Evolutionary conservation across 352 stramenopile genomes (phyloP).

Genomic region (Globisporangium perplexum): DNA sequence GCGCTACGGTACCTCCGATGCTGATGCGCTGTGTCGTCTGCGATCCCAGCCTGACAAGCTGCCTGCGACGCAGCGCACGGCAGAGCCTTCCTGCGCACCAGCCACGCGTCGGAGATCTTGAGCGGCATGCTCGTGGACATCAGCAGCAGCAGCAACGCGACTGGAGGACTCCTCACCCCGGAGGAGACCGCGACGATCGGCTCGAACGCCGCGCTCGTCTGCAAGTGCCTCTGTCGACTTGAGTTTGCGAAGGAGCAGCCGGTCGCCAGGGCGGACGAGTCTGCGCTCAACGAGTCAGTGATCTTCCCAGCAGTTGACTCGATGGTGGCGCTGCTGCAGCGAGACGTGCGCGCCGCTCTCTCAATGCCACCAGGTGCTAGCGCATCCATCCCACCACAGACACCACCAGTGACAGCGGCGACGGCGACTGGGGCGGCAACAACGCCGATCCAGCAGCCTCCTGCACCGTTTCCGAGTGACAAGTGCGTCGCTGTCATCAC

Average conservation of each 20-base stretch:
- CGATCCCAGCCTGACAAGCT: not conserved
- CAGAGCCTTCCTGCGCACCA: conserved; percentile 4
- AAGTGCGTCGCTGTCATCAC: conserved; percentile 31
- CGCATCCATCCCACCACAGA: too few species aligned
- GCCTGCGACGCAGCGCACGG: conserved; percentile 14
- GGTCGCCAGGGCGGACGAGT: not conserved
- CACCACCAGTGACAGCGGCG: conserved; percentile 16
- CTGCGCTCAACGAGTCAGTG: conserved; percentile 2
- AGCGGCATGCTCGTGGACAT: conserved; percentile 13
- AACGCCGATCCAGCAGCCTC: conserved; percentile 7
- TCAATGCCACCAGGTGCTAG: conserved; percentile 4
- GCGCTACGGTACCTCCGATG: conserved; percentile 24
- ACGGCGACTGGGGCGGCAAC: conserved; percentile 20
- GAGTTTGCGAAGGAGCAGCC: conserved; percentile 28
- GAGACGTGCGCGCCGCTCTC: conserved; percentile 24
- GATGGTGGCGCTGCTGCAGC: conserved; percentile 30
- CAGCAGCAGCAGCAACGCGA: not conserved
- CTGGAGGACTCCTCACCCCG: not conserved
- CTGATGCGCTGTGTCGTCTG: too few species aligned
- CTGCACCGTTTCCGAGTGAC: conserved; percentile 23
- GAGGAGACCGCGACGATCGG: conserved; percentile 25
- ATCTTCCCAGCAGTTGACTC: conserved; percentile 26
- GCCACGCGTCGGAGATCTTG: conserved; percentile 3
- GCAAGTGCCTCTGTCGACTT: conserved; percentile 26
- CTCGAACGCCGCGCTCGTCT: conserved; percentile 24